Conservation (phyloP, 2,329 filamentous ascomycete species). For the Celoporthe dispersa region DNA sequence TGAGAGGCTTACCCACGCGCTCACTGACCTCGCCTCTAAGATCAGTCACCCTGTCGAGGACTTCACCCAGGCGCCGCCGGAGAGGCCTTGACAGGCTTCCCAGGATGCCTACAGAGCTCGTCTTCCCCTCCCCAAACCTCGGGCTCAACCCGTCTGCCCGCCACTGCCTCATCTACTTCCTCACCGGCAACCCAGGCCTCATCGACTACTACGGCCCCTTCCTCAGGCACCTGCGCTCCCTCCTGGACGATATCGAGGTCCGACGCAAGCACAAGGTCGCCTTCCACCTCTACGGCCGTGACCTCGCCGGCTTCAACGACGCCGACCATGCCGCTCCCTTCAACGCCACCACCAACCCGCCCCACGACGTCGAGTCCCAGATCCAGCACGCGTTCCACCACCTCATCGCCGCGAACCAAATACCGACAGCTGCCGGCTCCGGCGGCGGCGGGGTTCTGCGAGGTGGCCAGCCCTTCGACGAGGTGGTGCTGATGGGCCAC, state of each 20-base stretch:
- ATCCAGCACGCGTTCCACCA: constrained; percentile 48
- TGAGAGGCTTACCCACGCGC: neutral
- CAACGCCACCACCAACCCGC: constrained; percentile 42
- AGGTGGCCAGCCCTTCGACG: constrained; percentile 51
- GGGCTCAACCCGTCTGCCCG: constrained; percentile 30
- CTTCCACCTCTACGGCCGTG: constrained; percentile 62
- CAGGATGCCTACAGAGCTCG: constrained; percentile 23
- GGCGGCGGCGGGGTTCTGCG: constrained; percentile 33
- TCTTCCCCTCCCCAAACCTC: constrained; percentile 20
- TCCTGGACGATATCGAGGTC: constrained; percentile 52
- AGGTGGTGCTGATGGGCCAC: constrained; percentile 72
- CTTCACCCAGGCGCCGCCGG: no score
- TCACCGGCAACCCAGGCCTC: constrained; percentile 78
- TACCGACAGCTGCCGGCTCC: constrained; percentile 27
- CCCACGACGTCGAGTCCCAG: constrained; percentile 58
- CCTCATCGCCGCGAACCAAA: constrained; percentile 41
- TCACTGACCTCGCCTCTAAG: neutral
- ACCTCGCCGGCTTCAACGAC: constrained; percentile 63
- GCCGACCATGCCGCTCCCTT: constrained; percentile 53
- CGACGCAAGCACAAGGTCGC: constrained; percentile 35
- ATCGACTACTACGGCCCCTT: constrained; percentile 75
- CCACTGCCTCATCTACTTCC: constrained; percentile 66
- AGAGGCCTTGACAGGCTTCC: neutral
- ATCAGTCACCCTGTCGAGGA: neutral
- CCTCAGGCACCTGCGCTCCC: constrained; percentile 58